These are phyloP conservation scores for Lolium perenne DNA, from an alignment of 176 grass and related monocot genomes.

Conservation along the genomic window DNA sequence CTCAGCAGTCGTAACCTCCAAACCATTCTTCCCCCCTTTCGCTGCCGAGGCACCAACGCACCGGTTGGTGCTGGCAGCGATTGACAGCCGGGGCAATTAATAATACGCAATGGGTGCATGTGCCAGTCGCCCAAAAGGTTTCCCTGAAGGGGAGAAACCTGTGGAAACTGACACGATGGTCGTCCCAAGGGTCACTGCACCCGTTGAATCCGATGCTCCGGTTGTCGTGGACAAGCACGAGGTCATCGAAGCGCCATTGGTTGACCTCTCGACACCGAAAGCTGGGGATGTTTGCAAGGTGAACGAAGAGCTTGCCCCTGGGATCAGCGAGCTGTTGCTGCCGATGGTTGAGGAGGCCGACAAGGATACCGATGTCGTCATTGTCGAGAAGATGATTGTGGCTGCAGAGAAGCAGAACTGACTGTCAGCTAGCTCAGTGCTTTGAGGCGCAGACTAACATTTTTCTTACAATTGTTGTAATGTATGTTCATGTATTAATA, in stretches of 20 bases:
- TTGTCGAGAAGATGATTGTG: neutral
- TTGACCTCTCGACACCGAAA: slow-evolving; percentile 1
- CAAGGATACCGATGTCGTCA: neutral
- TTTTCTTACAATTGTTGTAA: neutral
- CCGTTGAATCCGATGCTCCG: neutral
- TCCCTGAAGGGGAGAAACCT: neutral
- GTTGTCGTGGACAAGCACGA: slow-evolving; percentile 25
- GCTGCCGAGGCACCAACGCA: slow-evolving; percentile 1
- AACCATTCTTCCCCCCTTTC: neutral
- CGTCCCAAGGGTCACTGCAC: neutral
- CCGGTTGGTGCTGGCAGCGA: neutral
- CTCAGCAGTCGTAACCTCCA: neutral
- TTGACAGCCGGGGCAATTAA: neutral
- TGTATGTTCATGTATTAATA: neutral
- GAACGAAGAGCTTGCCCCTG: slow-evolving; percentile 35
- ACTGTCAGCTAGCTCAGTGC: slow-evolving; percentile 8
- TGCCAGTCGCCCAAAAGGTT: slow-evolving; percentile 4
- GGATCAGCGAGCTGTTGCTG: slow-evolving; percentile 32
- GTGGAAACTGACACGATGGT: neutral
- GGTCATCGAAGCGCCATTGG: neutral
- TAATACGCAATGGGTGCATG: neutral
- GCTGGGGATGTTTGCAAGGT: slow-evolving; percentile 2
- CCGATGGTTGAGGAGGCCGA: slow-evolving; percentile 24
- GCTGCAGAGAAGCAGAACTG: neutral
- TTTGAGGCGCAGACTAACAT: neutral